These are phyloP conservation scores for Naganishia sp. DNA, from an alignment of 1,284 basidiomycete species.

Conservation along the genomic window DNA sequence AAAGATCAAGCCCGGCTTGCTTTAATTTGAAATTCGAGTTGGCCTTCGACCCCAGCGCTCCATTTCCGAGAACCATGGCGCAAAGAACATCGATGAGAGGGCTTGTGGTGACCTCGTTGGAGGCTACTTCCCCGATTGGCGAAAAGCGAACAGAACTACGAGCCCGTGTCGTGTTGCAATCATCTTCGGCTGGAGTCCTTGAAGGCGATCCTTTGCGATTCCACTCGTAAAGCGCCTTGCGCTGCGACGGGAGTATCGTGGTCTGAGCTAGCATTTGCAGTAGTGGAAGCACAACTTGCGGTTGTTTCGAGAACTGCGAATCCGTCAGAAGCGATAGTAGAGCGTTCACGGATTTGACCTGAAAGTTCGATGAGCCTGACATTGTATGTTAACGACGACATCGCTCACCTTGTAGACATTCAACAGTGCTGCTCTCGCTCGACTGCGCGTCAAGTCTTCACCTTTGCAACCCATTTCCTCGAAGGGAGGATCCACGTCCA, in stretches of 20 bases:
- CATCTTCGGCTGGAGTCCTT: not conserved
- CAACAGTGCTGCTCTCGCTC: slow-evolving; percentile 5
- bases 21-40: slow-evolving; percentile 58
- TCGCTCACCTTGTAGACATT: slow-evolving; percentile 14
- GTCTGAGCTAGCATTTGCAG: slow-evolving; percentile 63
- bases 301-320: slow-evolving; percentile 33
- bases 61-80: slow-evolving; percentile 61
- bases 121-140: not conserved
- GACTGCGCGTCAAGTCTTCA: not conserved
- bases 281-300: slow-evolving; percentile 51
- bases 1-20: slow-evolving; percentile 67
- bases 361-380: not conserved
- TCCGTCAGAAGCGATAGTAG: slow-evolving; percentile 15
- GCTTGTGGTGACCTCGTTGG: slow-evolving; percentile 44
- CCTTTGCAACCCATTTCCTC: not conserved
- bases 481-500: not conserved
- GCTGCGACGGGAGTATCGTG: slow-evolving; percentile 63
- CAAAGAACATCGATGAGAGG: slow-evolving; percentile 59
- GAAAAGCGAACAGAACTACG: slow-evolving; percentile 12
- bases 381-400: too few species aligned
- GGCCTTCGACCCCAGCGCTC: slow-evolving; percentile 29
- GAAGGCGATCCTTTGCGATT: not conserved
- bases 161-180: not conserved
- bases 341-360: slow-evolving; percentile 18
- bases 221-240: slow-evolving; percentile 65